Evolutionary conservation across 1,139 yeast genomes (phyloP).

Genomic region (Candida freyschussii): DNA sequence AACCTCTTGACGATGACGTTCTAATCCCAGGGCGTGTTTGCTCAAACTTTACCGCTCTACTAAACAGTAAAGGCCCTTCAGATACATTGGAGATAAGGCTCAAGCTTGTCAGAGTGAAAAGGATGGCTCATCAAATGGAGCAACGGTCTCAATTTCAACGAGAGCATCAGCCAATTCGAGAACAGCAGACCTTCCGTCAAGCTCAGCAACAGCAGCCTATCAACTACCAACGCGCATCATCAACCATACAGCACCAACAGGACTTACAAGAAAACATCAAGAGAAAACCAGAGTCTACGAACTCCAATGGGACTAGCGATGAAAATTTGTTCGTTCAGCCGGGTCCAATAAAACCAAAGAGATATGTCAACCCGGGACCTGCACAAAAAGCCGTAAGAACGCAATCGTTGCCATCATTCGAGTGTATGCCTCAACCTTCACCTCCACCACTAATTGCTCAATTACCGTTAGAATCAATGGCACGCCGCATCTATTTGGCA

Average conservation of each 20-base stretch:
- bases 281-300: constrained; percentile 12
- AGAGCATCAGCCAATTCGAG: constrained; percentile 9
- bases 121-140: constrained; percentile 4
- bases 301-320: constrained; percentile 18
- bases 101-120: constrained; percentile 42
- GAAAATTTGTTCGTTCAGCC: constrained; percentile 10
- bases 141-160: constrained; percentile 5
- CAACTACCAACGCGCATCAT: constrained; percentile 4
- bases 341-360: constrained; percentile 15
- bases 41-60: constrained; percentile 57
- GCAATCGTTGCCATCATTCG: constrained; percentile 56
- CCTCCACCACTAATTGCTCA: constrained; percentile 31
- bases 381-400: constrained; percentile 61
- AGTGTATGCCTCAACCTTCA: constrained; percentile 33
- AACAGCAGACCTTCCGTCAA: constrained; percentile 6
- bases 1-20: constrained; percentile 25
- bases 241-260: constrained; percentile 3
- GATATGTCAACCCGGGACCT: constrained; percentile 27
- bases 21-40: constrained; percentile 69
- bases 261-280: constrained; percentile 9
- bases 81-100: constrained; percentile 65
- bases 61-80: constrained; percentile 40
- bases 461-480: constrained; percentile 34
- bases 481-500: constrained; percentile 38
- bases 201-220: constrained; percentile 12